Evolutionary conservation across 805 yeast species (phyloP).

Genomic region (Spathaspora boniae): DNA sequence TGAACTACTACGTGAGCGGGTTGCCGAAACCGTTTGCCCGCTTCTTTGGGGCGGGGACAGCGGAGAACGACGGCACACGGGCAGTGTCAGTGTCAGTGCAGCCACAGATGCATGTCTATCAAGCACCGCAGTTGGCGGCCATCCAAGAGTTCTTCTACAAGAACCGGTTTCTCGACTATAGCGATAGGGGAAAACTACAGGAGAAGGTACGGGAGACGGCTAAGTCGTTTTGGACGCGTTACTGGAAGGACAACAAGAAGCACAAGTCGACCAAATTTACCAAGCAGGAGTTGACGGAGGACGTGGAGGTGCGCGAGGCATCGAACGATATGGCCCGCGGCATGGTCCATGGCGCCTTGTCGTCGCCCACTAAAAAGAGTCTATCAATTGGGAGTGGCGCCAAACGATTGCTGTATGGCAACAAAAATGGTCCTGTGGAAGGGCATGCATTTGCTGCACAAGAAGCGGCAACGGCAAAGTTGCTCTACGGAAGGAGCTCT

Average conservation of each 20-base stretch:
- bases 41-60: conserved; percentile 43
- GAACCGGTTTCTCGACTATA: conserved; percentile 41
- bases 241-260: conserved; percentile 45
- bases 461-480: too few species aligned
- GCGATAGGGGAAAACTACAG: conserved; percentile 22
- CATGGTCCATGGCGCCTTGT: too few species aligned
- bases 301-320: too few species aligned
- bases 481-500: too few species aligned
- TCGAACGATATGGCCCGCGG: too few species aligned
- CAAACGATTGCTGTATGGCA: too few species aligned
- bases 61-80: conserved; percentile 13
- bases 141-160: conserved; percentile 53
- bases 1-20: conserved; percentile 51
- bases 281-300: conserved; percentile 35
- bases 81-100: conserved; percentile 3
- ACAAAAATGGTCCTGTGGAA: too few species aligned
- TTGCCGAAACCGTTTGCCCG: conserved; percentile 40
- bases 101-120: conserved; percentile 37
- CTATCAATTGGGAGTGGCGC: too few species aligned
- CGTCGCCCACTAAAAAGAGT: too few species aligned
- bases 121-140: conserved; percentile 52
- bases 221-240: conserved; percentile 48
- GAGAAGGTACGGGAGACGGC: conserved; percentile 32
- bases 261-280: conserved; percentile 36
- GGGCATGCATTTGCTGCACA: too few species aligned